Base-by-base conservation (phyloP, 192 early-diverging fungal species). In the Coemansia reversa region DNA sequence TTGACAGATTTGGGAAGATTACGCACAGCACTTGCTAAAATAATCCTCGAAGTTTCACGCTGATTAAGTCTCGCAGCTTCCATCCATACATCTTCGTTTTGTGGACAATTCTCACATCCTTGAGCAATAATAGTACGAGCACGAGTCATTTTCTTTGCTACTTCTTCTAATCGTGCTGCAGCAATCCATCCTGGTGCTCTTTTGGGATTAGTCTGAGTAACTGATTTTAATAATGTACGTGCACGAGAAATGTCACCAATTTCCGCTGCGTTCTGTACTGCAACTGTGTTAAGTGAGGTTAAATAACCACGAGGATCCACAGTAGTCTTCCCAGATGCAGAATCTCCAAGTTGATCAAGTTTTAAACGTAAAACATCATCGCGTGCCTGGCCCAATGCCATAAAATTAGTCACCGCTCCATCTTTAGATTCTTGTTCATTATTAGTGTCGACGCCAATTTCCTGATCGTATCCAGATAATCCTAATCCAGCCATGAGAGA, bases 101-200 rank as follows among this genome's bases (percentile, higher is more conserved):
- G 93, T 5, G 95, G 90, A 65, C 97, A 99, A 75, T 94, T 90
- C 59, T 92, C 89, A 81, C 96, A 99, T 8, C 92, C 97, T 71
- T 94, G 90, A 20, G 88, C 84, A 54, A 98, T 96, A 7, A 94
- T 80, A 33, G 86, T 85, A 23, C 97, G 84, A 0, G 97, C 97
- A n/a, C 88, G 84, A 2, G 84, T 77, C 49, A 87, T 74, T 63
- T 96, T 94, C 18, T 90, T 87, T 1, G 94, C 95, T 7, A 91
- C 84, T 73, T 99, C 96, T 80, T 99, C 97, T 42, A 98, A 76
- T 53, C 96, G 89, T 11, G 97, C 97, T 7, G 94, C 94, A 1
- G 96, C 95, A 65, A 98, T 97, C 97, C 97, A 99, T 45, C 94
- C 97, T 19, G 96, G 91, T 5, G 94, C 95, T 60, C 97, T 92